Evolutionary conservation across 2,329 filamentous ascomycete species (phyloP).

Genomic region (Chrysosporium queenslandicum): DNA sequence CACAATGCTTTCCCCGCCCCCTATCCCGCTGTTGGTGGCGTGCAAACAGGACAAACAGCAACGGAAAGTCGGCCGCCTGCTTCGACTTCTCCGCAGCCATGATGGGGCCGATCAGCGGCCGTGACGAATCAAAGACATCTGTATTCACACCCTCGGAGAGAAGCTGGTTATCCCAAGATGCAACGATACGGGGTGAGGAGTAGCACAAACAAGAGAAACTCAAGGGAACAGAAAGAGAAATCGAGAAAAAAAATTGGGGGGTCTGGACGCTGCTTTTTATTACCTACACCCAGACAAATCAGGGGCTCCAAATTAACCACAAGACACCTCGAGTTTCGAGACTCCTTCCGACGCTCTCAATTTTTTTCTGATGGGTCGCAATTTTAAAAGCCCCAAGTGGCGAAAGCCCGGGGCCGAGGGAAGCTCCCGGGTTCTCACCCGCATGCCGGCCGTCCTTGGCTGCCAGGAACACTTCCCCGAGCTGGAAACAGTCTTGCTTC

Average conservation of each 20-base stretch:
- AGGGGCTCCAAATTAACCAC: background rate
- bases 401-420: background rate
- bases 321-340: background rate
- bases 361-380: background rate
- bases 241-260: too few relatives aligned
- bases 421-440: slow-evolving; percentile 1
- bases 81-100: background rate
- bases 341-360: background rate
- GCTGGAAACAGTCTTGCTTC: background rate
- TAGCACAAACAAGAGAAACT: too few relatives aligned
- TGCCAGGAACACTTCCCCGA: slow-evolving; percentile 1
- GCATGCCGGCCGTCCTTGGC: slow-evolving; percentile 7
- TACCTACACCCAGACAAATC: background rate
- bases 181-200: too few relatives aligned
- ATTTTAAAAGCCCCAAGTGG: slow-evolving; percentile 1
- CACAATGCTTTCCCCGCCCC: background rate
- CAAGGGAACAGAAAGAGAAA: too few relatives aligned
- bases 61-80: background rate
- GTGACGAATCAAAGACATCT: slow-evolving; percentile 4
- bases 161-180: background rate
- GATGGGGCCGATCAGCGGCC: background rate
- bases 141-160: background rate
- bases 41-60: slow-evolving; percentile 10
- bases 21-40: background rate
- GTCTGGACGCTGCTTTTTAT: background rate